Base-by-base conservation (phyloP, 345 rosid genomes). In the Rubroshorea leprosula region DNA sequence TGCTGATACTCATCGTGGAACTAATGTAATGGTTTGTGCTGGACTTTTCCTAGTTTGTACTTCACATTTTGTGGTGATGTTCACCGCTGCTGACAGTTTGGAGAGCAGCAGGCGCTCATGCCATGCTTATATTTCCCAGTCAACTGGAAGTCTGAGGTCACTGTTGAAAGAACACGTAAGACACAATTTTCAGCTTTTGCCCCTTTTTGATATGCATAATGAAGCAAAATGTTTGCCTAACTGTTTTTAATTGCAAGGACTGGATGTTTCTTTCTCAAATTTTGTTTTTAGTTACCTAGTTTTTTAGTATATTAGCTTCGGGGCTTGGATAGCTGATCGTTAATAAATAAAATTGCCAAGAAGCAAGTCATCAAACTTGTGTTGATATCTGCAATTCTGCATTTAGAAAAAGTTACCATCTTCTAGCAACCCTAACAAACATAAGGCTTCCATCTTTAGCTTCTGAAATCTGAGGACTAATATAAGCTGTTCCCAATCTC, bases 51-150 rank as follows among this genome's bases (percentile, higher is more conserved):
- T 68, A 93, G 99, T 83, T 43, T 87, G 90, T 50, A 82, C 96
- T 67, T 77, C 97, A 47, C 83, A 89, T 67, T 93, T 89, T 71
- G 87, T 89, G 72, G 95, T 80, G 72, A 82, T 93, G 96, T 89
- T 93, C 66, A 79, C 76, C 46, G 74, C 67, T 50, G 54, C 71
- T 70, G 70, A 63, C 62, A 77, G 72, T 60, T 67, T 68, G 11
- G 80, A 71, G 75, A 68, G 63, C 51, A 75, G 51, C 67, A 82
- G 67, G 68, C 54, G 65, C 24, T 57, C 70, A 27, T 89, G 84
- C 79, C 81, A 70, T 73, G 97, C 91, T 49, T 83, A 93, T 53
- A 77, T 93, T 50, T 82, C 96, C 24, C 88, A 77, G 71, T 93
- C 97, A 54, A 93, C 88, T 47, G 83, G 89, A 79, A 79, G 88